These are phyloP conservation scores for Yamadazyma kanchanaburiensis DNA, from an alignment of 1,139 yeast species.

Conservation along the genomic window DNA sequence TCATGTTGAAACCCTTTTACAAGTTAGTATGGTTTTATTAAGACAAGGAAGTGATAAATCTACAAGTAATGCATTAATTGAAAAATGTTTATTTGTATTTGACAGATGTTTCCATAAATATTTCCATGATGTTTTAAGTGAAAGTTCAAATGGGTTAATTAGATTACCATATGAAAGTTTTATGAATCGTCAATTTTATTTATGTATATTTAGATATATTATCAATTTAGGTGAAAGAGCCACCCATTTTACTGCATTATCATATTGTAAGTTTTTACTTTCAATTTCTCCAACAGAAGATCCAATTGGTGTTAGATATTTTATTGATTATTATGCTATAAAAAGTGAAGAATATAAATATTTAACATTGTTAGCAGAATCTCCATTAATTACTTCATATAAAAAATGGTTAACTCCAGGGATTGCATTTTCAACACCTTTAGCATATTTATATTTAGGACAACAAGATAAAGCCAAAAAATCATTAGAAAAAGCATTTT, in stretches of 20 bases:
- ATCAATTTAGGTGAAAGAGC: constrained; percentile 73
- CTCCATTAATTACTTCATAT: constrained; percentile 57
- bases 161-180: constrained; percentile 76
- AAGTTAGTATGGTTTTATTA: constrained; percentile 70
- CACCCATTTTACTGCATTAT: constrained; percentile 71
- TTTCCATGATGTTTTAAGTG: constrained; percentile 43
- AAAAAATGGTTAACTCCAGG: constrained; percentile 73
- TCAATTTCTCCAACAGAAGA: constrained; percentile 76
- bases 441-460: constrained; percentile 51
- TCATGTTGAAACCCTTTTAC: constrained; percentile 75
- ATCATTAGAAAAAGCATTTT: constrained; percentile 49
- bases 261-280: constrained; percentile 66
- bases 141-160: constrained; percentile 55
- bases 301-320: constrained; percentile 80
- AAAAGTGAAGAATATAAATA: constrained; percentile 64
- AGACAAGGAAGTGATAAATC: constrained; percentile 75
- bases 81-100: constrained; percentile 73
- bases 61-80: constrained; percentile 67
- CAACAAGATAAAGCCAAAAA: constrained; percentile 42
- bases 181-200: constrained; percentile 73
- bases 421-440: constrained; percentile 60
- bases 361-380: constrained; percentile 51
- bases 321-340: constrained; percentile 76
- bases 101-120: constrained; percentile 53
- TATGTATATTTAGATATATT: constrained; percentile 71